Conservation (phyloP, 2,329 filamentous ascomycete genomes). For the Pestalotiopsis sp. region DNA sequence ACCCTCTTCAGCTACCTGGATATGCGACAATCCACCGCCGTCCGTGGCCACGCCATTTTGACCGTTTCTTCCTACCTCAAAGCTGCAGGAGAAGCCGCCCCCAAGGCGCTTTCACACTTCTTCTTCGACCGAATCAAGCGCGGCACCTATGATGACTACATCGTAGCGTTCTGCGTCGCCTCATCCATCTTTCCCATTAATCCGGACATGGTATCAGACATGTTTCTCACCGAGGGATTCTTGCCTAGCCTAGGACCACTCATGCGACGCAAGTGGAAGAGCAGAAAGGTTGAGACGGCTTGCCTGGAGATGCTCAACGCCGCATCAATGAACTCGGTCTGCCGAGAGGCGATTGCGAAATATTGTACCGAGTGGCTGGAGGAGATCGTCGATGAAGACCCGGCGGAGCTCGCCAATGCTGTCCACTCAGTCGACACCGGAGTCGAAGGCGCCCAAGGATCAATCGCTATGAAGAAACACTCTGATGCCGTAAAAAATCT, state of each 20-base stretch:
- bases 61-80: slow-evolving; percentile 83
- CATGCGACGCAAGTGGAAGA: slow-evolving; percentile 80
- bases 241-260: slow-evolving; percentile 73
- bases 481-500: slow-evolving; percentile 62
- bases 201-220: slow-evolving; percentile 68
- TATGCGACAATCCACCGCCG: slow-evolving; percentile 70
- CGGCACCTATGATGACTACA: slow-evolving; percentile 82
- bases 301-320: slow-evolving; percentile 88
- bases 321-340: slow-evolving; percentile 81
- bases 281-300: slow-evolving; percentile 80
- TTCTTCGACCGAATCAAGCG: slow-evolving; percentile 71
- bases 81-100: slow-evolving; percentile 69
- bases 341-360: slow-evolving; percentile 80
- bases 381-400: slow-evolving; percentile 74
- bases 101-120: slow-evolving; percentile 69
- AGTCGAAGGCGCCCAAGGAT: slow-evolving; percentile 59
- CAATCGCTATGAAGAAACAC: slow-evolving; percentile 61
- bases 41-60: slow-evolving; percentile 80
- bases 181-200: slow-evolving; percentile 84
- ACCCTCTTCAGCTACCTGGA: slow-evolving; percentile 86
- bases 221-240: slow-evolving; percentile 91
- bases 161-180: slow-evolving; percentile 91
- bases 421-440: slow-evolving; percentile 52
- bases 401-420: slow-evolving; percentile 51
- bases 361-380: slow-evolving; percentile 87